phyloP scores from a whole-genome alignment of 2,329 filamentous ascomycete species.

The Alternaria arbusti region DNA sequence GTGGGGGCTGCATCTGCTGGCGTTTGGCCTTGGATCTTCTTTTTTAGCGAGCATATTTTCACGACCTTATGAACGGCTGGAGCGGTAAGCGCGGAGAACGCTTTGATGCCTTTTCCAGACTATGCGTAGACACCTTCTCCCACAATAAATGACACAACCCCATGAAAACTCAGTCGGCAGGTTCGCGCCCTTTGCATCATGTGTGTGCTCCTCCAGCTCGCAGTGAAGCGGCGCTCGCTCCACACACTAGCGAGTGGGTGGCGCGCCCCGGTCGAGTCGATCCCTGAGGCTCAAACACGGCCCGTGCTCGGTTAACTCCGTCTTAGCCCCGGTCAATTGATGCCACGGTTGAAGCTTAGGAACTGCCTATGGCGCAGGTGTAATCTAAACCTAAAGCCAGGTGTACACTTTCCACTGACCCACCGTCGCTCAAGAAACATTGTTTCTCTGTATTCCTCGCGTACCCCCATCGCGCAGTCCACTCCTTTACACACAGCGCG shows the following conservation, averaged over 20 bases:
- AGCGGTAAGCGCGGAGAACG: neutral
- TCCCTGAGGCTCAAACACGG: conserved; percentile 18
- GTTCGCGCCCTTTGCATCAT: neutral
- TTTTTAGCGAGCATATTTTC: conserved; percentile 3
- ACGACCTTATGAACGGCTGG: neutral
- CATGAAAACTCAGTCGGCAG: neutral
- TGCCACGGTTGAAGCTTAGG: conserved; percentile 37
- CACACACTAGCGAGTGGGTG: neutral
- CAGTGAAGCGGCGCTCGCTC: conserved; percentile 2
- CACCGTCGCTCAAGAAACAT: neutral
- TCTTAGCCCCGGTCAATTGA: conserved; percentile 38
- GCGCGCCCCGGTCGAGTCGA: conserved; percentile 13
- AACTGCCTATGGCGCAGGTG: neutral
- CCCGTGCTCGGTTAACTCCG: conserved; percentile 24
- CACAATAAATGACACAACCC: neutral
- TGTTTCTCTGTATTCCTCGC: neutral
- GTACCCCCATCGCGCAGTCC: neutral
- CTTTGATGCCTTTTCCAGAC: neutral
- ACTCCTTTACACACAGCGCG: neutral
- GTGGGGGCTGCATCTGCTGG: conserved; percentile 1
- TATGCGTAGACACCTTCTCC: neutral
- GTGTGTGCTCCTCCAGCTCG: neutral
- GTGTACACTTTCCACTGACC: conserved; percentile 7
- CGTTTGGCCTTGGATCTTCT: conserved; percentile 1
- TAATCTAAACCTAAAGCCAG: conserved; percentile 6